Base-by-base conservation (phyloP, 2,329 filamentous ascomycete genomes). In the Diaporthe velutina region DNA sequence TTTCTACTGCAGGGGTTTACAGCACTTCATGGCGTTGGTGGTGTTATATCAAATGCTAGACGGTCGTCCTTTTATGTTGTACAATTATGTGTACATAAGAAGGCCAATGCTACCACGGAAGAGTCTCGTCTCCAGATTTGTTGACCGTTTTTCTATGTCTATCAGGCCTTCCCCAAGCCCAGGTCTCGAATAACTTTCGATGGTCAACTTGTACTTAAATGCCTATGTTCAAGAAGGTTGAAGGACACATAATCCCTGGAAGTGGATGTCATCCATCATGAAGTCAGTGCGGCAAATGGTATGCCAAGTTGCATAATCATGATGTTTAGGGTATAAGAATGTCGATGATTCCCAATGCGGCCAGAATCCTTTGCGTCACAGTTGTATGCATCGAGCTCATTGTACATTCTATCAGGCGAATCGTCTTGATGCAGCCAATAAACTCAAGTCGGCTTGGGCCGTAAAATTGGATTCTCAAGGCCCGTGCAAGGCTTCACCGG, bases 401-500 rank as follows among this genome's bases (percentile, higher is more conserved):
- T 38, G 22, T 9, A 12, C 10, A 6, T 25, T 19, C 8, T 12
- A 28, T 28, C 7, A 25, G 13, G 9, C 12, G 25, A 35, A 25
- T 25, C 19, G 13, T 3, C 19, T 33, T 12, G 38, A 38, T 50
- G 13, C 9, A 22, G 19, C 28, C 10, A 35, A 38, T 7, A 22
- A 9, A 2, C n/a, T 68, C 48, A 68, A 40, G 13, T 68, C 10
- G 73, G 48, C 33, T 73, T 73, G 12, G 77, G 77, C 25, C 73
- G 48, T 22, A 77, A n/a, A 42, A 77, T 35, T 2, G 75, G 54
- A 3, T 64, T 45, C n/a, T 80, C 76, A 7, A 64, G 7, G 3
- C 78, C 79, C 22, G 71, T 77, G 73, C 79, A 80, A 15, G 73
- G 74, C 72, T 76, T 57, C 13, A 77, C 54, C 10, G 67, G 28